phyloP scores from a whole-genome alignment of 1,139 yeast genomes.

The Geotrichum cucujoidarum region DNA sequence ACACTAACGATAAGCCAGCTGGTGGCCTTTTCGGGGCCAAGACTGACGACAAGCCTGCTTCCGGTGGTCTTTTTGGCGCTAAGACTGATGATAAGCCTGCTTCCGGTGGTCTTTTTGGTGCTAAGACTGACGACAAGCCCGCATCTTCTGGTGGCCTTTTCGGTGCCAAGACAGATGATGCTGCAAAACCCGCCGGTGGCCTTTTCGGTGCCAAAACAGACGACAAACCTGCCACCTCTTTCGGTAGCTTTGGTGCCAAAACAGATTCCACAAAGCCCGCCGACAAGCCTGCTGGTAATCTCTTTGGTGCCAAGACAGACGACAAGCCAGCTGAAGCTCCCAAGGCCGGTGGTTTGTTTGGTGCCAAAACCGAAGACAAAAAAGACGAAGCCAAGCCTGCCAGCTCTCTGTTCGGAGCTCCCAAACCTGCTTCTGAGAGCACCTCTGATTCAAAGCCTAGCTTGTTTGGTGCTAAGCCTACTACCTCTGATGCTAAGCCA shows the following conservation, averaged over 20 bases:
- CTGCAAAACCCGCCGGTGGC: slow-evolving; percentile 20
- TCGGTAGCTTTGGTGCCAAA: slow-evolving; percentile 12
- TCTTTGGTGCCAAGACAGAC: slow-evolving; percentile 21
- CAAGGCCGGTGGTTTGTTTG: slow-evolving; percentile 14
- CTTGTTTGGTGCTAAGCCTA: slow-evolving; percentile 9
- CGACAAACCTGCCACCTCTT: slow-evolving; percentile 14
- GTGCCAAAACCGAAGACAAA: slow-evolving; percentile 6
- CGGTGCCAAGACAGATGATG: slow-evolving; percentile 20
- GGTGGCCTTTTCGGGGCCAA: slow-evolving; percentile 7
- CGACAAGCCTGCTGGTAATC: slow-evolving; percentile 20
- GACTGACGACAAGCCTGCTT: slow-evolving; percentile 10
- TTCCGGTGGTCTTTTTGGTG: slow-evolving; percentile 9
- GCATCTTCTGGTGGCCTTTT: slow-evolving; percentile 11
- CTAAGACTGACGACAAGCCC: slow-evolving; percentile 14
- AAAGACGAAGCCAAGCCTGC: background rate
- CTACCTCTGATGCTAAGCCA: slow-evolving; percentile 3
- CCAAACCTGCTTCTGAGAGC: too few relatives aligned
- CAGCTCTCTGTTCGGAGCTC: slow-evolving; percentile 1
- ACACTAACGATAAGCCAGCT: slow-evolving; percentile 11
- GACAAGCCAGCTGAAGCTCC: slow-evolving; percentile 19
- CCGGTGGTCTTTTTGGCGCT: slow-evolving; percentile 14
- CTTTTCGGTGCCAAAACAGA: slow-evolving; percentile 16
- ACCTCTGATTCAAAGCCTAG: slow-evolving; percentile 4
- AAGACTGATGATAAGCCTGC: slow-evolving; percentile 10
- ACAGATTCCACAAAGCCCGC: slow-evolving; percentile 21